Percentiles rank a stretch among this genome's conserved stretches.
These are phyloP conservation scores for Mortierella sp. DNA, from an alignment of 371 early-diverging fungal genomes.

Conservation along the genomic window DNA sequence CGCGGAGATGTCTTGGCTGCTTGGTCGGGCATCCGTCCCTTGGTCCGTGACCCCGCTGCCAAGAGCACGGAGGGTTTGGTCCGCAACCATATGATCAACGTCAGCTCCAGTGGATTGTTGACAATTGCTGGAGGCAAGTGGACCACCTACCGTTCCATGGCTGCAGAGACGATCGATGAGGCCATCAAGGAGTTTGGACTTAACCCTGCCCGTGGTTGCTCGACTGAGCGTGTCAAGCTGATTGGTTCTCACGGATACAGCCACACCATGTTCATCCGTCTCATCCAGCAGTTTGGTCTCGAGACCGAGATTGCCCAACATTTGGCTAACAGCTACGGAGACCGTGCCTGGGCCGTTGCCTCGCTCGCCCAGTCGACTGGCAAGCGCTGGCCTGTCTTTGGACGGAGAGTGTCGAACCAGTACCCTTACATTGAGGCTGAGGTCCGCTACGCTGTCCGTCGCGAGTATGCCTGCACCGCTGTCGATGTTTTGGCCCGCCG, in stretches of 20 bases:
- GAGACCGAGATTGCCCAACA: slow-evolving; percentile 96
- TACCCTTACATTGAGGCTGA: slow-evolving; percentile 98
- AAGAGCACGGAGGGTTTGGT: slow-evolving; percentile 95
- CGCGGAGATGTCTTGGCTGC: slow-evolving; percentile 97
- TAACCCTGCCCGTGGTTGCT: slow-evolving; percentile 70
- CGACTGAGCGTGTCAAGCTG: slow-evolving; percentile 84
- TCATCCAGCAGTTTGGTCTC: slow-evolving; percentile 95
- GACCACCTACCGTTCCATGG: slow-evolving; percentile 99
- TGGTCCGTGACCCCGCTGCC: slow-evolving; percentile 96
- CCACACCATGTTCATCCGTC: slow-evolving; percentile 89
- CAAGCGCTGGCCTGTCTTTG: slow-evolving; percentile 84
- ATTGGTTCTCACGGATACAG: slow-evolving; percentile 94
- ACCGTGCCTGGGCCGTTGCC: slow-evolving; percentile 95
- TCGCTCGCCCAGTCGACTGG: slow-evolving; percentile 83
- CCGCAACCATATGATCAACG: slow-evolving; percentile 97
- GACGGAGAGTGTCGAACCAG: slow-evolving; percentile 83
- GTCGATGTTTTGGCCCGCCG: slow-evolving; percentile 98
- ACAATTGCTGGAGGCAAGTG: slow-evolving; percentile 99
- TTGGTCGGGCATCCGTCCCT: slow-evolving; percentile 99
- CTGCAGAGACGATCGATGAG: slow-evolving; percentile 95
- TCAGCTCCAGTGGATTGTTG: slow-evolving; percentile 87
- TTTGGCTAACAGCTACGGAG: slow-evolving; percentile 95
- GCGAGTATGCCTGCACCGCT: slow-evolving; percentile 96
- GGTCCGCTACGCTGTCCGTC: slow-evolving; percentile 92
- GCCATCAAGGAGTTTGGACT: slow-evolving; percentile 78